Percentiles rank a stretch among this genome's conserved stretches.
These are phyloP conservation scores for Circinella minor DNA, from an alignment of 371 early-diverging fungal species.

Conservation along the genomic window DNA sequence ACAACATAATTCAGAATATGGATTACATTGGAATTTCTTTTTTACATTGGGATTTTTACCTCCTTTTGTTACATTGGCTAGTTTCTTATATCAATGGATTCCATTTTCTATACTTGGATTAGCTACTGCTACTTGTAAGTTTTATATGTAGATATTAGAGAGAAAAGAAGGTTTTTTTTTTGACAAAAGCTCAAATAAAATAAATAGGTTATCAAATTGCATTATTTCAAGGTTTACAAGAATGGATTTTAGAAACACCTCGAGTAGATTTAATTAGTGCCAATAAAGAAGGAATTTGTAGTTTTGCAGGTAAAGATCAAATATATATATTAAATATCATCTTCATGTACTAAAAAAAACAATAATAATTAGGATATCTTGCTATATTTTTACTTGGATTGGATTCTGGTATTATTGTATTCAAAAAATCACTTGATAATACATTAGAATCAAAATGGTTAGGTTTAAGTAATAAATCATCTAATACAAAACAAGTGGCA, in stretches of 20 bases:
- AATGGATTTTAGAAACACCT: conserved; percentile 80
- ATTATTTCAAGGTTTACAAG: conserved; percentile 63
- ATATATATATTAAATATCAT: no score
- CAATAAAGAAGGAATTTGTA: conserved; percentile 93
- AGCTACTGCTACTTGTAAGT: conserved; percentile 51
- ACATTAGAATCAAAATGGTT: conserved; percentile 9
- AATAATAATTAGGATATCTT: conserved; percentile 70
- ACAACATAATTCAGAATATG: conserved; percentile 95
- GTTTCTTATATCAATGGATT: conserved; percentile 34
- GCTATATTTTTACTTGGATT: conserved; percentile 79
- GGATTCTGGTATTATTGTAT: conserved; percentile 57
- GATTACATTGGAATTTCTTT: conserved; percentile 99
- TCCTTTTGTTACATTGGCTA: conserved; percentile 67
- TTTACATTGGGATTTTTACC: conserved; percentile 90
- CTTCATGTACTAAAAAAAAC: no score
- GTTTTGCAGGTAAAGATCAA: conserved; percentile 64
- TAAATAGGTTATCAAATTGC: conserved; percentile 59
- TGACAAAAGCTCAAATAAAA: not conserved
- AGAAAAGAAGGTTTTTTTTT: not conserved
- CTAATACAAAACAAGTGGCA: conserved; percentile 7
- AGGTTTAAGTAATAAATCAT: not conserved
- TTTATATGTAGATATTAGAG: no score
- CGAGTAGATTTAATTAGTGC: conserved; percentile 78
- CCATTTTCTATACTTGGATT: conserved; percentile 56
- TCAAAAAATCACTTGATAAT: conserved; percentile 20